These are phyloP conservation scores for Coprinopsis sp. DNA, from an alignment of 768 basidiomycete species.

Conservation along the genomic window DNA sequence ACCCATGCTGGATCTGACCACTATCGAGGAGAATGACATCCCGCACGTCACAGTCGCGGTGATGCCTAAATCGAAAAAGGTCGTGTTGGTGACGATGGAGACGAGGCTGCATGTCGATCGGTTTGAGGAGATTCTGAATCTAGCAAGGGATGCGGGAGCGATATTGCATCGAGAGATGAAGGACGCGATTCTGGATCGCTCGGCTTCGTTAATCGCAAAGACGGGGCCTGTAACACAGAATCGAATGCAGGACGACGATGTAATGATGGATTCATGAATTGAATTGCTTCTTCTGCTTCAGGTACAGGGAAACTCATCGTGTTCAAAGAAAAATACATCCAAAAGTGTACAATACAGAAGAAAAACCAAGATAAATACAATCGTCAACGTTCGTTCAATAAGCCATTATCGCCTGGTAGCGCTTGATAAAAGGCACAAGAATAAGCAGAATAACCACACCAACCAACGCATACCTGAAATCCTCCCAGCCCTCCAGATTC, in stretches of 20 bases:
- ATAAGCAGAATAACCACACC: conserved; percentile 1
- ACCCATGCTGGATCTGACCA: conserved; percentile 83
- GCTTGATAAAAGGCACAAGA: not conserved
- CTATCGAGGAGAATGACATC: conserved; percentile 85
- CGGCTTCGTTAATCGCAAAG: conserved; percentile 55
- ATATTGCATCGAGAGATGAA: conserved; percentile 86
- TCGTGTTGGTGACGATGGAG: conserved; percentile 90
- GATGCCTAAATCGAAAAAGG: conserved; percentile 80
- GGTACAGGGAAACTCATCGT: no score
- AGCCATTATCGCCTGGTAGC: not conserved
- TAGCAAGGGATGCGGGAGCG: conserved; percentile 73
- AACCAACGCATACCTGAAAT: not conserved
- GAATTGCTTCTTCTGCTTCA: not conserved
- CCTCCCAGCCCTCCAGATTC: conserved; percentile 1
- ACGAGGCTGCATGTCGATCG: conserved; percentile 89
- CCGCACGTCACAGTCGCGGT: conserved; percentile 87
- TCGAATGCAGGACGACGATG: conserved; percentile 9
- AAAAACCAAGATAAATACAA: no score
- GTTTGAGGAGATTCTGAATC: conserved; percentile 81
- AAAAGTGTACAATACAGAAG: no score
- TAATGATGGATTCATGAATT: conserved; percentile 3
- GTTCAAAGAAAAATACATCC: no score
- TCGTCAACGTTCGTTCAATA: not conserved
- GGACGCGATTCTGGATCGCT: conserved; percentile 57
- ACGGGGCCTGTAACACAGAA: conserved; percentile 43